Percentiles rank a stretch among this genome's conserved stretches.
Conservation (phyloP, 2,329 filamentous ascomycete genomes). For the Aureobasidium sp. region DNA sequence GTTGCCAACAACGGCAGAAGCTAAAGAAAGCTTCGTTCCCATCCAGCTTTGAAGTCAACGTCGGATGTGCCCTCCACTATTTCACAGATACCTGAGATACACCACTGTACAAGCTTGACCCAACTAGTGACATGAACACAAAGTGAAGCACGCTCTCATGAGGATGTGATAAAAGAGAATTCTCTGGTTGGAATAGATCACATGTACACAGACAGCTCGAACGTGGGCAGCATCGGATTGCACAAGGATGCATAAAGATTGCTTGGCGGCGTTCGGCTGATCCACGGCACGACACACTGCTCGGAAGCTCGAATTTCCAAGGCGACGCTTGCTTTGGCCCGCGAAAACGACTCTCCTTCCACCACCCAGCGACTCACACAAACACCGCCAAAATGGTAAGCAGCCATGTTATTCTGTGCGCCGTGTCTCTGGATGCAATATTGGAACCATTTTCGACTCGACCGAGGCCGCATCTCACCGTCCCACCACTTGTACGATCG, state of each 20-base stretch:
- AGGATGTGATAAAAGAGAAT: background rate
- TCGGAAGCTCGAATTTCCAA: slow-evolving; percentile 1
- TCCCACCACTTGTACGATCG: background rate
- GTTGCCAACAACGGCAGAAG: background rate
- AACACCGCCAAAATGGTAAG: slow-evolving; percentile 19
- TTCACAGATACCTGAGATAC: background rate
- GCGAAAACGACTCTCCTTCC: slow-evolving; percentile 6
- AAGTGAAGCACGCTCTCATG: background rate
- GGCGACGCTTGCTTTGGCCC: background rate
- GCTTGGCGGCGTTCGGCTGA: background rate
- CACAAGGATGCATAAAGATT: background rate
- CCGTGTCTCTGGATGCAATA: slow-evolving; percentile 4
- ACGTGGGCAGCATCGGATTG: too few species aligned
- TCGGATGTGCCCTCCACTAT: background rate
- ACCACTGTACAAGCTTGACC: background rate
- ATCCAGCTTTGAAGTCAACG: background rate
- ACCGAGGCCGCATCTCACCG: background rate
- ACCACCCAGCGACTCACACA: slow-evolving; percentile 12
- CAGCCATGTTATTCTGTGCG: background rate
- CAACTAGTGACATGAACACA: background rate
- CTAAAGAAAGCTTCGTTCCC: background rate
- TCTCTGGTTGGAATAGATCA: background rate
- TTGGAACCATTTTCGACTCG: background rate
- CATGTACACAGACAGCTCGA: background rate
- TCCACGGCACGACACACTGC: background rate